Conservation (phyloP, 257 asterid genomes). For the Paulownia fortunei region DNA sequence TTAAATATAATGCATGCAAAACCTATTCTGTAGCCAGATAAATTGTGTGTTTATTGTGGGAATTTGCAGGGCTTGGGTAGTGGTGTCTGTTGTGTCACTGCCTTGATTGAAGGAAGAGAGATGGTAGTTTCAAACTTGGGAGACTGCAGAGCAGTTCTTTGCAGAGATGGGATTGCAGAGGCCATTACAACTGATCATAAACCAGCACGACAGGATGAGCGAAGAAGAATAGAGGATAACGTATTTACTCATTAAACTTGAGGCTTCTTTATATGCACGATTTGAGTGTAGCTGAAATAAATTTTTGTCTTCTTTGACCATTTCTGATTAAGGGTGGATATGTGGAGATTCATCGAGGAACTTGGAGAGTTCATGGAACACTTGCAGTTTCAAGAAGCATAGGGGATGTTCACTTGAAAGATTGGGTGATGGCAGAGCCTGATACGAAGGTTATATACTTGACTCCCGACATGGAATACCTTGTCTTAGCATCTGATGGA, state of each 20-base stretch:
- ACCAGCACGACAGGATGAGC: slow-evolving; percentile 75
- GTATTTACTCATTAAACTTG: slow-evolving; percentile 40
- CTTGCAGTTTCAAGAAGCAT: slow-evolving; percentile 90
- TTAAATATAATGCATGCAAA: too few species aligned
- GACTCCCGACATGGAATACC: slow-evolving; percentile 77
- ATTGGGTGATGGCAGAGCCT: slow-evolving; percentile 85
- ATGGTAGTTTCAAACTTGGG: slow-evolving; percentile 80
- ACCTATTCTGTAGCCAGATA: too few species aligned
- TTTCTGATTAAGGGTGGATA: slow-evolving; percentile 98
- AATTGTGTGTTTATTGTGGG: too few species aligned
- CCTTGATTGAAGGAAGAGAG: slow-evolving; percentile 68
- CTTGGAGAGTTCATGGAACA: slow-evolving; percentile 90
- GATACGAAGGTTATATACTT: slow-evolving; percentile 62
- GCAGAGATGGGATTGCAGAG: slow-evolving; percentile 64
- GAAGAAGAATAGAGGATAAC: slow-evolving; percentile 72
- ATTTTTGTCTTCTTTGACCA: too few species aligned
- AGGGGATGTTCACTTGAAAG: slow-evolving; percentile 86
- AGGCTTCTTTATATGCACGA: slow-evolving; percentile 8
- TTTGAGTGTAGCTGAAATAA: neutral
- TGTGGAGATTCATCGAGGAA: slow-evolving; percentile 79
- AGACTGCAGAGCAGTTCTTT: slow-evolving; percentile 83
- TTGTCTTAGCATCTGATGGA: slow-evolving; percentile 87
- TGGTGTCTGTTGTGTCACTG: slow-evolving; percentile 87
- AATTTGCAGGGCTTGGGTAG: slow-evolving; percentile 72
- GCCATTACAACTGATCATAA: slow-evolving; percentile 73